Percentiles rank a stretch among this genome's conserved stretches.
Conservation (phyloP, 2,329 filamentous ascomycete genomes). For the Alternaria infectoria region DNA sequence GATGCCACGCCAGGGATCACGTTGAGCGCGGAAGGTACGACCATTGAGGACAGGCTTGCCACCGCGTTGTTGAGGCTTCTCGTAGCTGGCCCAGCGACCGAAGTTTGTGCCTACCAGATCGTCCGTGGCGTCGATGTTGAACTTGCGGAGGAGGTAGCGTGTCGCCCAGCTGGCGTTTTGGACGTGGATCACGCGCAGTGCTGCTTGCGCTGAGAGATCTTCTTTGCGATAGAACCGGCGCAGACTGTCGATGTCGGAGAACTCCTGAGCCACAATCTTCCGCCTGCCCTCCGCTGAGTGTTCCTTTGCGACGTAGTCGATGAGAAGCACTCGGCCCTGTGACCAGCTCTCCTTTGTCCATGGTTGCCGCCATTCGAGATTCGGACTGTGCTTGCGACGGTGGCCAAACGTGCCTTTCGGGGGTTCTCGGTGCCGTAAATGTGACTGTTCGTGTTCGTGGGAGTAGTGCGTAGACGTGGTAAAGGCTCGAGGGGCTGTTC, state of each 20-base stretch:
- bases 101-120: constrained; percentile 59
- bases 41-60: constrained; percentile 60
- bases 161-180: constrained; percentile 62
- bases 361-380: constrained; percentile 46
- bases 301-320: constrained; percentile 56
- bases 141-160: constrained; percentile 57
- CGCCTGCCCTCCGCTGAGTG: constrained; percentile 47
- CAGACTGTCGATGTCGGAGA: constrained; percentile 53
- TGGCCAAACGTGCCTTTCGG: constrained; percentile 31
- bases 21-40: constrained; percentile 57
- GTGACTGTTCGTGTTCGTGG: constrained; percentile 16
- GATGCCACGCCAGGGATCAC: constrained; percentile 60
- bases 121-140: constrained; percentile 58
- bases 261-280: constrained; percentile 58
- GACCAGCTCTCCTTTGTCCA: constrained; percentile 48
- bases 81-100: constrained; percentile 57
- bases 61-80: constrained; percentile 55
- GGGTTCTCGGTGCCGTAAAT: constrained; percentile 16
- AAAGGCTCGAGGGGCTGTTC: constrained; percentile 25
- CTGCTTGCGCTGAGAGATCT: constrained; percentile 43
- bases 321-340: constrained; percentile 57
- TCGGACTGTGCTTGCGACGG: constrained; percentile 43
- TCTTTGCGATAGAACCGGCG: constrained; percentile 53
- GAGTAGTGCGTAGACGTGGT: constrained; percentile 16
- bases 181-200: constrained; percentile 55